These are phyloP conservation scores for Penicillium goetzii DNA, from an alignment of 495 filamentous ascomycete species.

Conservation along the genomic window DNA sequence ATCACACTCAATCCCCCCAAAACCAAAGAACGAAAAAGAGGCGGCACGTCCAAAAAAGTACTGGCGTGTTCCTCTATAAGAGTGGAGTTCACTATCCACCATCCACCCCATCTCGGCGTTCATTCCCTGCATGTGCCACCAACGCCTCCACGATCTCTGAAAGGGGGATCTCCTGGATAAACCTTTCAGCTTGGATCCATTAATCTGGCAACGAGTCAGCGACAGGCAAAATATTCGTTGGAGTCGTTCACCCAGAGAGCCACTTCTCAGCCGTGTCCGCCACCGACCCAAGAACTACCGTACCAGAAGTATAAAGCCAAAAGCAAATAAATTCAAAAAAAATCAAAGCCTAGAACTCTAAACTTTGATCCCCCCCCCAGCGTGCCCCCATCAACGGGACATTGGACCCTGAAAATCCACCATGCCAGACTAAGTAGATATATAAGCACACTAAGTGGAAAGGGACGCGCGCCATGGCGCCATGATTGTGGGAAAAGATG, in stretches of 20 bases:
- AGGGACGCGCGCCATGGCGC: neutral
- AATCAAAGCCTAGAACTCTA: slow-evolving; percentile 20
- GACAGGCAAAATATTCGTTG: slow-evolving; percentile 1
- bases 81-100: slow-evolving; percentile 10
- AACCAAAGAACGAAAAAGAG: neutral
- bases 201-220: slow-evolving; percentile 16
- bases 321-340: slow-evolving; percentile 9
- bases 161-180: slow-evolving; percentile 3
- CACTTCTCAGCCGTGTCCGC: slow-evolving; percentile 23
- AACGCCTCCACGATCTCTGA: slow-evolving; percentile 30
- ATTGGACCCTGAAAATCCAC: slow-evolving; percentile 32
- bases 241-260: neutral
- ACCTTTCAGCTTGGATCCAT: slow-evolving; percentile 14
- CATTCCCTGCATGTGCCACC: slow-evolving; percentile 30
- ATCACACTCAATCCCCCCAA: neutral
- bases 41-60: slow-evolving; percentile 8
- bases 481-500: slow-evolving; percentile 1
- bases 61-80: slow-evolving; percentile 7
- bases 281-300: slow-evolving; percentile 9
- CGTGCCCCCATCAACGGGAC: slow-evolving; percentile 17
- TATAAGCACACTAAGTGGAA: slow-evolving; percentile 12
- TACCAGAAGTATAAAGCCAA: slow-evolving; percentile 6
- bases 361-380: slow-evolving; percentile 18
- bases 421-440: slow-evolving; percentile 6
- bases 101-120: slow-evolving; percentile 22